phyloP scores from a whole-genome alignment of 2,329 filamentous ascomycete genomes.

The Phaeosphaeriaceae sp. region DNA sequence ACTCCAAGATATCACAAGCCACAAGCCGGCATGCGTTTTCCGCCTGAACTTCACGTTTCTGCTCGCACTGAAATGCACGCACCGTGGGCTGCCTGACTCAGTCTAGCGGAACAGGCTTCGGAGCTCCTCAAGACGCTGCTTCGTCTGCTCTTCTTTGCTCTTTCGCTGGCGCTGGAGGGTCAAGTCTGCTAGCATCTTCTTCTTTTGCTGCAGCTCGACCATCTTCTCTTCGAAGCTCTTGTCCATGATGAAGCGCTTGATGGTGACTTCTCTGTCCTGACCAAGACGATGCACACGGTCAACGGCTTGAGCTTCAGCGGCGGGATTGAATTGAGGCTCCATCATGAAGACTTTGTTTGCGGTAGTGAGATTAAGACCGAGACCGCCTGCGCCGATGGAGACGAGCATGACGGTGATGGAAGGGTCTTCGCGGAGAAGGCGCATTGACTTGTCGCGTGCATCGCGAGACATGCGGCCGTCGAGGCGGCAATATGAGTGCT shows the following conservation, averaged over 20 bases:
- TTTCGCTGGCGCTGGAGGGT: conserved; percentile 62
- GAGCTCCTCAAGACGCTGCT: conserved; percentile 69
- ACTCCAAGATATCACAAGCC: conserved; percentile 1
- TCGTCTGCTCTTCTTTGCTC: conserved; percentile 67
- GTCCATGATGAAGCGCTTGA: conserved; percentile 87
- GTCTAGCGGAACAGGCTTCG: conserved; percentile 60
- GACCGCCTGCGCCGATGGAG: conserved; percentile 88
- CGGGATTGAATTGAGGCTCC: conserved; percentile 98
- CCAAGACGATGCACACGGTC: conserved; percentile 74
- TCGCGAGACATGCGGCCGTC: conserved; percentile 86
- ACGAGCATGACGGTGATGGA: conserved; percentile 82
- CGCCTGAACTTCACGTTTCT: neutral
- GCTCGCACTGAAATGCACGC: neutral
- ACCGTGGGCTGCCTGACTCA: too few species aligned
- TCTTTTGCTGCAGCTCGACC: conserved; percentile 86
- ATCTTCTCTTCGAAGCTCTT: conserved; percentile 95
- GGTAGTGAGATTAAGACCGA: conserved; percentile 88
- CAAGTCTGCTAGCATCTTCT: conserved; percentile 86
- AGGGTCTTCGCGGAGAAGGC: conserved; percentile 76
- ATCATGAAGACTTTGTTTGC: conserved; percentile 92
- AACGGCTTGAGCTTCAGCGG: conserved; percentile 90
- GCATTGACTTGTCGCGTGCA: conserved; percentile 77
- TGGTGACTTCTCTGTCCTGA: conserved; percentile 87
- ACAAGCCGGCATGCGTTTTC: conserved; percentile 9
- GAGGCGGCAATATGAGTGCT: conserved; percentile 77